Conservation (phyloP, 1,284 basidiomycete species). For the Chalciporus piperatoides region DNA sequence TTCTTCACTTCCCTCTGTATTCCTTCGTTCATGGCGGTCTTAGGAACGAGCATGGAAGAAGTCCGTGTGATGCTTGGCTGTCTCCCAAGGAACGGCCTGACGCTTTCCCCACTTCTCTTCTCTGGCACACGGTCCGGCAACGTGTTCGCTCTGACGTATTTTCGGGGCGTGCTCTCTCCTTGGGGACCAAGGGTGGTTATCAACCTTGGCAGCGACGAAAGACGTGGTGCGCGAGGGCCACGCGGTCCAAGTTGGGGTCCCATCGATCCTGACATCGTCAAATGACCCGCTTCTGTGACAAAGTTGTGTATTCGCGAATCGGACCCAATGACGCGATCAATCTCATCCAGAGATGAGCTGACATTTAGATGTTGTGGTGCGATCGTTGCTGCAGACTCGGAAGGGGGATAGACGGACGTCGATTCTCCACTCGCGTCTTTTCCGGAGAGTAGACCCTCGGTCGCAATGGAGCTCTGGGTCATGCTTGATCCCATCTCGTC, state of each 20-base stretch:
- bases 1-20: slow-evolving; percentile 1
- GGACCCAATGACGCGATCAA: slow-evolving; percentile 25
- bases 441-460: slow-evolving; percentile 4
- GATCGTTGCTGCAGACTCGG: slow-evolving; percentile 26
- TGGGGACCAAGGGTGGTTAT: slow-evolving; percentile 10
- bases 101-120: slow-evolving; percentile 19
- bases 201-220: slow-evolving; percentile 17
- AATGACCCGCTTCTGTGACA: slow-evolving; percentile 16
- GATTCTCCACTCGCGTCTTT: slow-evolving; percentile 21
- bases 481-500: slow-evolving; percentile 10
- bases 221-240: slow-evolving; percentile 21
- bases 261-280: slow-evolving; percentile 22
- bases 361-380: slow-evolving; percentile 13
- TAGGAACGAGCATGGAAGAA: slow-evolving; percentile 21
- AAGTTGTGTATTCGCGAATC: slow-evolving; percentile 25
- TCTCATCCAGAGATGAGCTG: slow-evolving; percentile 27
- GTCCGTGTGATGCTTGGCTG: slow-evolving; percentile 22
- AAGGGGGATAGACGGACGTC: slow-evolving; percentile 24
- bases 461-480: slow-evolving; percentile 10
- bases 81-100: slow-evolving; percentile 29
- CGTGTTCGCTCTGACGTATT: slow-evolving; percentile 23
- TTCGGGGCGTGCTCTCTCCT: slow-evolving; percentile 28
- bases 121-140: slow-evolving; percentile 41
- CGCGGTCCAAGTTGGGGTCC: slow-evolving; percentile 18
- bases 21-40: slow-evolving; percentile 8